Percentiles rank a stretch among this genome's conserved stretches.
phyloP scores from a whole-genome alignment of 208 protist species.

The Trypanosoma mega region DNA sequence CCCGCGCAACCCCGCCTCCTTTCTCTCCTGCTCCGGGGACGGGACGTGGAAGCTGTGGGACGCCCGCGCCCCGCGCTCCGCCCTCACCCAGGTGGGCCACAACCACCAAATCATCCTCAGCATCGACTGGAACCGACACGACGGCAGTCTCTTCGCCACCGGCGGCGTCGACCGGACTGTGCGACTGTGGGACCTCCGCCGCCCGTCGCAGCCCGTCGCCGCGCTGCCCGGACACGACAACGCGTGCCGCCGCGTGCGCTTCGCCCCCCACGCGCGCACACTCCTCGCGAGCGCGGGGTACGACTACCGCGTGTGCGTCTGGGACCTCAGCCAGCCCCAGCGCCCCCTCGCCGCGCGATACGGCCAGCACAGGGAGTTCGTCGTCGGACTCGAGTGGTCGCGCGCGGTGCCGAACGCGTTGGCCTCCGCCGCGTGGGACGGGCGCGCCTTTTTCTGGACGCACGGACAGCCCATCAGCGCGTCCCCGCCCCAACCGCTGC shows the following conservation, averaged over 20 bases:
- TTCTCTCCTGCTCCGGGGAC: constrained; percentile 88
- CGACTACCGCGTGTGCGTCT: constrained; percentile 89
- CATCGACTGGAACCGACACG: constrained; percentile 90
- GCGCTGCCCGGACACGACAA: constrained; percentile 83
- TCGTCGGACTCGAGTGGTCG: constrained; percentile 88
- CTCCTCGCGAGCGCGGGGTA: constrained; percentile 81
- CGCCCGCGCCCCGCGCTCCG: constrained; percentile 55
- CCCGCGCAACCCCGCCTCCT: constrained; percentile 67
- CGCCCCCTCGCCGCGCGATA: constrained; percentile 77
- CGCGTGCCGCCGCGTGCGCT: constrained; percentile 88
- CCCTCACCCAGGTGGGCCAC: constrained; percentile 79
- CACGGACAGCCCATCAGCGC: constrained; percentile 60
- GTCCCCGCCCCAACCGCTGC: constrained; percentile 45
- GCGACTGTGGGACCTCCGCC: constrained; percentile 83
- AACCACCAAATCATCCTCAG: constrained; percentile 87
- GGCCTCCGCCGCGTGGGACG: constrained; percentile 73
- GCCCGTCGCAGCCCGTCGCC: constrained; percentile 67
- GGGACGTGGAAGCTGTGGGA: constrained; percentile 93
- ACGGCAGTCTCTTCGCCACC: constrained; percentile 86
- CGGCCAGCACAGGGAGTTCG: constrained; percentile 89
- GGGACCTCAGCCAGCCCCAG: constrained; percentile 82
- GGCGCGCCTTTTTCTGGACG: constrained; percentile 59
- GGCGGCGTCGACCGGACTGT: constrained; percentile 85
- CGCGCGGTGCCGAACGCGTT: constrained; percentile 57
- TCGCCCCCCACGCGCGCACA: constrained; percentile 66